Conservation (phyloP, 805 yeast genomes). For the Wickerhamiella sorbophila region DNA sequence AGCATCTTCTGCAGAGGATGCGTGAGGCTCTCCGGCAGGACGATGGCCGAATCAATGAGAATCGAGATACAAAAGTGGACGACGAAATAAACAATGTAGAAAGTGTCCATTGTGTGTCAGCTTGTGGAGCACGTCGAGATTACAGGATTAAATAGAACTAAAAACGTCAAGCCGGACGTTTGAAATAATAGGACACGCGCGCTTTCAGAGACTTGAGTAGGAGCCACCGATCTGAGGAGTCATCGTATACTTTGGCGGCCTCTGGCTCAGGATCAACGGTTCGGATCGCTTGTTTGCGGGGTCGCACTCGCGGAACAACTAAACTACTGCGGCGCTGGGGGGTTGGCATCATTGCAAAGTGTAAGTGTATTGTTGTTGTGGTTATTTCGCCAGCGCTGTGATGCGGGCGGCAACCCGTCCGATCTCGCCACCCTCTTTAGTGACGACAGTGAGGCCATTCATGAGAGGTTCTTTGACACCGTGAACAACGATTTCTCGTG, state of each 20-base stretch:
- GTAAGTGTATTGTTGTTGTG: slow-evolving; percentile 2
- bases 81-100: slow-evolving; percentile 26
- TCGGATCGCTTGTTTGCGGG: not conserved
- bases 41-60: slow-evolving; percentile 58
- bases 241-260: too few relatives aligned
- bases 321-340: not conserved
- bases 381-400: slow-evolving; percentile 5
- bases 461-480: slow-evolving; percentile 6
- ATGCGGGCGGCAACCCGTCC: slow-evolving; percentile 14
- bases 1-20: slow-evolving; percentile 35
- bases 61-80: slow-evolving; percentile 66
- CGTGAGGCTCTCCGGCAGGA: slow-evolving; percentile 41
- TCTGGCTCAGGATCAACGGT: not conserved
- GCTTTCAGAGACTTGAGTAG: not conserved
- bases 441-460: slow-evolving; percentile 7
- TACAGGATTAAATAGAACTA: too few relatives aligned
- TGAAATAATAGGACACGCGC: too few relatives aligned
- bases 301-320: not conserved
- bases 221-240: too few relatives aligned
- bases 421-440: slow-evolving; percentile 16
- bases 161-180: too few relatives aligned
- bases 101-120: slow-evolving; percentile 10
- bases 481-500: slow-evolving; percentile 13
- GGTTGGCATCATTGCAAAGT: not conserved
- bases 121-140: too few relatives aligned